Base-by-base conservation (phyloP, 2,329 filamentous ascomycete species). In the Penicillium sp. region DNA sequence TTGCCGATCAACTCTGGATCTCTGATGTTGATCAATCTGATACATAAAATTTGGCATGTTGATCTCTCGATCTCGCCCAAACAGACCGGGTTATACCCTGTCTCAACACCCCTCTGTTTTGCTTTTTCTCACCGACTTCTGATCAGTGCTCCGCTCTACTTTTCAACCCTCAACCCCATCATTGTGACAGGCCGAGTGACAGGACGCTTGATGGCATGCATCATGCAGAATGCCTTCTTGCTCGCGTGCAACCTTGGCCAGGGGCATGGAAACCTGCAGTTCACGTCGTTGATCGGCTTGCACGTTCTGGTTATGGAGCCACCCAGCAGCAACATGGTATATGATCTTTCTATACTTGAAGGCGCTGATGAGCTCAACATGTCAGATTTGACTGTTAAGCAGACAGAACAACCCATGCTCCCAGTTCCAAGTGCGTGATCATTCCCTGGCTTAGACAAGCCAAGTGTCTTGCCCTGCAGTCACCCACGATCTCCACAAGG, bases 21-120 rank as follows among this genome's bases (percentile, higher is more conserved):
- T 58, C 53, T 46, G n/a, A 29, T 44, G 53, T 49, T 46, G 58
- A 61, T 60, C 57, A 56, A 59, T 61, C 47, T 57, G 56, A 61
- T 60, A 50, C 50, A 60, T 61, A 9, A 40, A 38, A 31, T 55
- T 60, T 57, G 52, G 52, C 55, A 33, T 24, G 49, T 31, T 52
- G 55, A 58, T 55, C 49, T 18, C 33, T 15, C 29, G 29, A 4
- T 15, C 15, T 20, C 8, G 5, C 18, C 18, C 33, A 20, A 37
- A 35, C 32, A 10, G 32, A 35, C 32, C 6, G 15, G 32, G n/a
- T 15, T 33, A 6, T 33, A 12, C 0, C 20, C 33, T 35, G 32
- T 10, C 32, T 33, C 15, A 6, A 37, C 18, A 18, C 15, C 15
- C 32, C 33, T 20, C 18, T 3, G 9, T 6, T 20, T 37, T 37